Percentiles rank a stretch among this genome's conserved stretches.
Conservation (phyloP, 208 protist species). For the Acanthamoeba triangularis region DNA sequence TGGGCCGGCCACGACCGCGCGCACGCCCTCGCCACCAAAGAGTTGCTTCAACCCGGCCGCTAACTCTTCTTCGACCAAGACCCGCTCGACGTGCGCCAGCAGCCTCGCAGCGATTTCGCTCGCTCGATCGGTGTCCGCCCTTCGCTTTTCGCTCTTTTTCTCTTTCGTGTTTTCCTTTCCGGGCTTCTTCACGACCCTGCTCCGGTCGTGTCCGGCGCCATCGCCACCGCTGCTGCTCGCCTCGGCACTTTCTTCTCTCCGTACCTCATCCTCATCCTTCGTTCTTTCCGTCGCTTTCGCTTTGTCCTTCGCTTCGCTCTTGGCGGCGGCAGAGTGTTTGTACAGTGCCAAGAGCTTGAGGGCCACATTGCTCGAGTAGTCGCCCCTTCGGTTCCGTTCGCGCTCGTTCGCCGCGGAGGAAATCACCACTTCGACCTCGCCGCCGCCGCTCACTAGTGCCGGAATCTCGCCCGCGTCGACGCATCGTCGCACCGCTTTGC, state of each 20-base stretch:
- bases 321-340: not conserved
- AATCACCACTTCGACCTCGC: not conserved
- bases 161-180: not conserved
- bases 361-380: constrained; percentile 54
- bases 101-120: not conserved
- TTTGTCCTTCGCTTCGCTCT: not conserved
- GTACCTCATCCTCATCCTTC: not conserved
- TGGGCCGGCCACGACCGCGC: not conserved
- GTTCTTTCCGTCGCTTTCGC: not conserved
- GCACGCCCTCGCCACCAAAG: constrained; percentile 18
- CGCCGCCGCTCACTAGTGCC: not conserved
- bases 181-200: too few relatives aligned
- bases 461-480: not conserved
- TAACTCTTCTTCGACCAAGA: not conserved
- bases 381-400: not conserved
- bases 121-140: not conserved
- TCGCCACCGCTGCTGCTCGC: not conserved
- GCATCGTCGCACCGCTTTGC: not conserved
- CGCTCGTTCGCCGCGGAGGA: not conserved
- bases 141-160: not conserved
- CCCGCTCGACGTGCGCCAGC: not conserved
- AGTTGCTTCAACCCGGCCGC: not conserved
- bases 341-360: constrained; percentile 20
- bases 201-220: not conserved
- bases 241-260: too few relatives aligned